Base-by-base conservation (phyloP, 371 early-diverging fungal genomes). In the Dinochytrium kinnereticum region DNA sequence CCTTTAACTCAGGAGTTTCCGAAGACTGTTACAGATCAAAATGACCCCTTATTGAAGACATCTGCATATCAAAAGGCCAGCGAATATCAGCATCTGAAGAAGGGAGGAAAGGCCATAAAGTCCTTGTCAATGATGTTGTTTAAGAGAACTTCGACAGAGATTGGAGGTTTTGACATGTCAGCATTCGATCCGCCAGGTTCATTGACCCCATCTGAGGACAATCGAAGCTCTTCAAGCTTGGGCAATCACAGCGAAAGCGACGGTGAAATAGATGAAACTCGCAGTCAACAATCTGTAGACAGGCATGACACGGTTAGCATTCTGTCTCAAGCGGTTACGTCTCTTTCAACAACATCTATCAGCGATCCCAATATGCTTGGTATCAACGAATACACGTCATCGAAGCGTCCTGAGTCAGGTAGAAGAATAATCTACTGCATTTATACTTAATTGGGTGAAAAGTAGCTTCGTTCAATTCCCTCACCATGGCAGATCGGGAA, bases 1-100 rank as follows among this genome's bases (percentile, higher is more conserved):
- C 69, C 75, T 50, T 39, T 69, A 19, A 68, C 81, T 17, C 70
- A 70, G 28, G 78, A 80, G 51, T 80, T 80, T 36, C 81, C 81
- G 10, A 74, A 69, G 49, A 80, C 81, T 26, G 69, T 77, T 7
- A 76, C 75, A 33, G 81, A 80, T 72, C 78, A 71, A 36, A 68
- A 59, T 19, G 71, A 59, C 2, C 57, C 61, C 36, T 34, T 2
- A 7, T 19, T 26, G 2, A 61, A 34, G 17, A 31, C 15, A 3
- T 59, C 69, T 10, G 31, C 33, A 30, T 30, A 50, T 68, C 53
- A 38, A 55, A 74, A 70, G 39, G 39, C 1, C 15, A 36, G 40
- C 26, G 71, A 71, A 37, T 59, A 38, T 67, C 34, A 24, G 39
- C 24, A 49, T 51, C 66, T 17, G 73, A 53, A n/a, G 33, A 70